These are phyloP conservation scores for Penicillium sp. DNA, from an alignment of 2,329 filamentous ascomycete species.

Conservation along the genomic window DNA sequence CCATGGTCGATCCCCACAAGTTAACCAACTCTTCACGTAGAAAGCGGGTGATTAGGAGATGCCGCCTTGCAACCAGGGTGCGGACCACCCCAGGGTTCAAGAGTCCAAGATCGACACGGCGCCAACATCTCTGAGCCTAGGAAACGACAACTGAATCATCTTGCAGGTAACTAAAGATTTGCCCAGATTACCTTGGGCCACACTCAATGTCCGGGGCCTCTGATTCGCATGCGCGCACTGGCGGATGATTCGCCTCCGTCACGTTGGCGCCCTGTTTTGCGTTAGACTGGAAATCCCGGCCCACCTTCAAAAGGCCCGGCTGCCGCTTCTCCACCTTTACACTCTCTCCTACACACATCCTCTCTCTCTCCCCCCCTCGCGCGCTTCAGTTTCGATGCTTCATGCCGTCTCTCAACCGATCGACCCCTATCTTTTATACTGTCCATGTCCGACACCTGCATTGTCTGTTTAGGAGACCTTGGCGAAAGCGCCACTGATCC, in stretches of 20 bases:
- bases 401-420: slow-evolving; percentile 30
- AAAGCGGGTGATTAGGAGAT: background rate
- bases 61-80: slow-evolving; percentile 17
- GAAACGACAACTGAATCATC: background rate
- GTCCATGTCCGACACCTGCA: slow-evolving; percentile 69
- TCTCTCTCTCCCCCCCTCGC: slow-evolving; percentile 31
- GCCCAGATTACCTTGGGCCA: background rate
- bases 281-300: slow-evolving; percentile 41
- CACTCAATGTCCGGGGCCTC: slow-evolving; percentile 13
- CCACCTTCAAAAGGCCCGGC: slow-evolving; percentile 48
- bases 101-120: background rate
- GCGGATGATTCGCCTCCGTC: slow-evolving; percentile 36
- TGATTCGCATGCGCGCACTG: slow-evolving; percentile 22
- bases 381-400: slow-evolving; percentile 35
- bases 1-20: background rate
- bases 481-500: slow-evolving; percentile 59
- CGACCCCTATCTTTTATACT: slow-evolving; percentile 29
- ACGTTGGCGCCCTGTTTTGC: slow-evolving; percentile 45
- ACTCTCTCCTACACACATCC: slow-evolving; percentile 20
- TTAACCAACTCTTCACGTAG: slow-evolving; percentile 1
- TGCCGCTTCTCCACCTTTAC: slow-evolving; percentile 32
- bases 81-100: background rate
- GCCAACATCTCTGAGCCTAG: background rate
- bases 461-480: slow-evolving; percentile 73
- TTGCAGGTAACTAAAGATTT: background rate